These are phyloP conservation scores for Ascochyta fabae DNA, from an alignment of 2,329 filamentous ascomycete species.

Conservation along the genomic window DNA sequence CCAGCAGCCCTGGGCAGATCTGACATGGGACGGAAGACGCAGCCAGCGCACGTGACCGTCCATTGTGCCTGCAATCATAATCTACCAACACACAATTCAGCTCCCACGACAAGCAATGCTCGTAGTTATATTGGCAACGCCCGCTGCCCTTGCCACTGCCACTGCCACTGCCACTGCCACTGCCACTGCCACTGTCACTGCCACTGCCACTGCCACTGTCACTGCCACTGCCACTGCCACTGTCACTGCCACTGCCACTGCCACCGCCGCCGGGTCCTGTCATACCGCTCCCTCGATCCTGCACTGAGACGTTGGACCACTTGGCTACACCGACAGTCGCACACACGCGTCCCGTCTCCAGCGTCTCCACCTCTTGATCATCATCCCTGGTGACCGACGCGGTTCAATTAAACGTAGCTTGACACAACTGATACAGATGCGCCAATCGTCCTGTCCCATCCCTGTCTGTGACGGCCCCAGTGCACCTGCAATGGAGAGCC, in stretches of 20 bases:
- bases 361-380: constrained; percentile 15
- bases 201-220: not conserved
- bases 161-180: too few species aligned
- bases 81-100: too few species aligned
- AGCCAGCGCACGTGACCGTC: not conserved
- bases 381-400: constrained; percentile 7
- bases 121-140: not conserved
- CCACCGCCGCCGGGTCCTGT: not conserved
- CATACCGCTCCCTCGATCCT: constrained; percentile 7
- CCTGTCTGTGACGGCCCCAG: constrained; percentile 24
- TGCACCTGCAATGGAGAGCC: constrained; percentile 12
- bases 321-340: constrained; percentile 16
- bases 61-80: not conserved
- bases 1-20: not conserved
- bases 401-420: constrained; percentile 18
- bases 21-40: too few species aligned
- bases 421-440: constrained; percentile 31
- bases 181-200: not conserved
- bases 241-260: not conserved
- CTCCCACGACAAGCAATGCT: too few species aligned
- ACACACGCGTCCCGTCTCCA: constrained; percentile 13
- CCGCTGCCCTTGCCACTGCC: constrained; percentile 1
- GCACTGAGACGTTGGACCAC: not conserved
- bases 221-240: too few species aligned
- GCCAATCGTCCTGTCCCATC: constrained; percentile 23